These are phyloP conservation scores for Penstemon davidsonii DNA, from an alignment of 257 asterid genomes.

Conservation along the genomic window DNA sequence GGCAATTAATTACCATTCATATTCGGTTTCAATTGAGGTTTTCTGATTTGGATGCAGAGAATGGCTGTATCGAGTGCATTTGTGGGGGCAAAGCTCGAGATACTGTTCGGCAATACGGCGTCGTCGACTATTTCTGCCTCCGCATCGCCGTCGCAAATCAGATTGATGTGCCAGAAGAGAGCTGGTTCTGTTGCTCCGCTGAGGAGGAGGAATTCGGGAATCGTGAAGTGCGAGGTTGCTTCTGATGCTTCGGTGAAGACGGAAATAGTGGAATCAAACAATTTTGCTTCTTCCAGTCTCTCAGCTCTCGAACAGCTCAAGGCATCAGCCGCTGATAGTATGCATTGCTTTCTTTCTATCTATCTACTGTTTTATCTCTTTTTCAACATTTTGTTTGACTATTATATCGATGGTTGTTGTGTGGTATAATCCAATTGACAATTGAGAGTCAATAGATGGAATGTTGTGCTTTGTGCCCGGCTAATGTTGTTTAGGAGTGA, in stretches of 20 bases:
- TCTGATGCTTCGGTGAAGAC: constrained; percentile 46
- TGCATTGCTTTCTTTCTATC: constrained; percentile 1
- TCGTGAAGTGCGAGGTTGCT: constrained; percentile 53
- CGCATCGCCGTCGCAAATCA: constrained; percentile 44
- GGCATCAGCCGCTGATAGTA: constrained; percentile 82
- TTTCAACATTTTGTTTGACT: not conserved
- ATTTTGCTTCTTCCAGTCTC: constrained; percentile 67
- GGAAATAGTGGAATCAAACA: constrained; percentile 34
- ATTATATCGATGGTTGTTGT: constrained; percentile 6
- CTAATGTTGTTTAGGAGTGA: not conserved
- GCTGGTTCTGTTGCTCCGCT: constrained; percentile 14
- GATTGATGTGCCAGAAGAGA: constrained; percentile 45
- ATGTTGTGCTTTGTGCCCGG: too few species aligned
- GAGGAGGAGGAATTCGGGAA: constrained; percentile 41
- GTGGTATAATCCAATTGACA: not conserved
- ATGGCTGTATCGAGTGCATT: constrained; percentile 81
- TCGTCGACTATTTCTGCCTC: constrained; percentile 41
- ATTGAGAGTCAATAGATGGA: not conserved
- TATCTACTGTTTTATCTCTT: not conserved
- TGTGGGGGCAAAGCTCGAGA: constrained; percentile 76
- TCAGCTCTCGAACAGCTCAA: constrained; percentile 87
- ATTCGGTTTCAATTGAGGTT: not conserved
- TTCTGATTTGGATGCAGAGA: not conserved
- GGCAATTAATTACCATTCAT: constrained; percentile 5
- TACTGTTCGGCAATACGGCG: constrained; percentile 53